Conservation (phyloP, 176 grass and related monocot genomes). For the Pharus latifolius region DNA sequence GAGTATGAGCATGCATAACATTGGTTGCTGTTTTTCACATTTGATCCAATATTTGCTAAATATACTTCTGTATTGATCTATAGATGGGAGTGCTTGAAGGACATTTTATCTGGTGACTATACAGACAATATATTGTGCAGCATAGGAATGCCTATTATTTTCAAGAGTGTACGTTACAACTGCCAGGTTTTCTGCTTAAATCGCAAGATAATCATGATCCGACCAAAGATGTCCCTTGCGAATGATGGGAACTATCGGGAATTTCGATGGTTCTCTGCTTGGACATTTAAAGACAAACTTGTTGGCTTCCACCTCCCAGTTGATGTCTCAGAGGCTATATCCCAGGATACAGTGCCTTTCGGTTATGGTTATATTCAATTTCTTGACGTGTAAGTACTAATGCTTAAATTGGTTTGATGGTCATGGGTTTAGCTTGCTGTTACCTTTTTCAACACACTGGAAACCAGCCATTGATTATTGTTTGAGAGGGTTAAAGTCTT, state of each 20-base stretch:
- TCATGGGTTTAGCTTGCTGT: neutral
- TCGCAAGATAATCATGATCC: slow-evolving; percentile 81
- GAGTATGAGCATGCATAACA: neutral
- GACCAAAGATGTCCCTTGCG: slow-evolving; percentile 88
- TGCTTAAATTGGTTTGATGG: slow-evolving; percentile 8
- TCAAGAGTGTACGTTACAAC: slow-evolving; percentile 81
- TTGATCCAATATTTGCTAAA: neutral
- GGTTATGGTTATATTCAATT: slow-evolving; percentile 88
- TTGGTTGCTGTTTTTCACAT: neutral
- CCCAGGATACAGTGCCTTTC: slow-evolving; percentile 60
- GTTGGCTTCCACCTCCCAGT: slow-evolving; percentile 66
- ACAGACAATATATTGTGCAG: slow-evolving; percentile 84
- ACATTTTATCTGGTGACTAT: slow-evolving; percentile 64
- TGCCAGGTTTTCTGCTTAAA: slow-evolving; percentile 95
- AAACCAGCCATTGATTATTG: neutral
- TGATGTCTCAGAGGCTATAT: slow-evolving; percentile 62
- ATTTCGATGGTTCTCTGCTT: slow-evolving; percentile 95
- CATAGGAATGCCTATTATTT: slow-evolving; percentile 94
- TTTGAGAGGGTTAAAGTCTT: neutral
- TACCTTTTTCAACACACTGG: neutral
- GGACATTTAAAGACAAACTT: slow-evolving; percentile 67
- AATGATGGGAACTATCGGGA: slow-evolving; percentile 96
- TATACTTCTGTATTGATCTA: neutral
- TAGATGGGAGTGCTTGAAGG: slow-evolving; percentile 91
- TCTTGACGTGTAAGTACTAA: slow-evolving; percentile 71